These are phyloP conservation scores for Sabuloglossum arenarium DNA, from an alignment of 495 filamentous ascomycete species.

Conservation along the genomic window DNA sequence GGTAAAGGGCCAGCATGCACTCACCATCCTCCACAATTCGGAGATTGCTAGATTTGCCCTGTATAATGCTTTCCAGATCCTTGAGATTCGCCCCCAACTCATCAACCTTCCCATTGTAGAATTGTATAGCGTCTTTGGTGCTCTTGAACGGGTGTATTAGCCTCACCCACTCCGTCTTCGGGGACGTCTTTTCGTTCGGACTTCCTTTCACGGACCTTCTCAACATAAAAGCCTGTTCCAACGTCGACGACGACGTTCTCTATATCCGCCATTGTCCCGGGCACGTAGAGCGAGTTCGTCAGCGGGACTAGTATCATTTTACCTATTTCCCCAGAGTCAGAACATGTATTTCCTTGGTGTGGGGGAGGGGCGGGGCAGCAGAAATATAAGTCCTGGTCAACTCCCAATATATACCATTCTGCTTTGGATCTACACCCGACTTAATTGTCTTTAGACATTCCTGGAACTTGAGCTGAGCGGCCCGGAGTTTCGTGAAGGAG, in stretches of 20 bases:
- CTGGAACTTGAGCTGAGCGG: slow-evolving; percentile 74
- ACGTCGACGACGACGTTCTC: slow-evolving; percentile 83
- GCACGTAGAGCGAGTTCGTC: slow-evolving; percentile 85
- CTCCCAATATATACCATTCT: slow-evolving; percentile 1
- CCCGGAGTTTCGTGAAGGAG: slow-evolving; percentile 73
- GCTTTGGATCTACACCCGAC: slow-evolving; percentile 22
- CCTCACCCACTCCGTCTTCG: too few species aligned
- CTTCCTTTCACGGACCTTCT: slow-evolving; percentile 71
- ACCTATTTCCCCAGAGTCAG: slow-evolving; percentile 11
- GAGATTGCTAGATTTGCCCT: slow-evolving; percentile 66
- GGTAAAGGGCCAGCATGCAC: slow-evolving; percentile 8
- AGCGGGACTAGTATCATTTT: slow-evolving; percentile 72
- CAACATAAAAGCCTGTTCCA: slow-evolving; percentile 89
- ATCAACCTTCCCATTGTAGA: slow-evolving; percentile 72
- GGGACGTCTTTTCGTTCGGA: too few species aligned
- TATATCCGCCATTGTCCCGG: slow-evolving; percentile 54
- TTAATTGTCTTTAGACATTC: slow-evolving; percentile 66
- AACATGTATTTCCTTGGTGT: too few species aligned
- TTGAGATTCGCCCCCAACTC: slow-evolving; percentile 57
- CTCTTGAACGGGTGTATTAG: slow-evolving; percentile 20
- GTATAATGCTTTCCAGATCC: slow-evolving; percentile 71
- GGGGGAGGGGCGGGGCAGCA: too few species aligned
- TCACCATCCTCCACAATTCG: slow-evolving; percentile 74
- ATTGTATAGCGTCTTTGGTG: slow-evolving; percentile 52
- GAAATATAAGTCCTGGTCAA: too few species aligned